Evolutionary conservation across 495 filamentous ascomycete species (phyloP).

Genomic region (Penicillium daleae): DNA sequence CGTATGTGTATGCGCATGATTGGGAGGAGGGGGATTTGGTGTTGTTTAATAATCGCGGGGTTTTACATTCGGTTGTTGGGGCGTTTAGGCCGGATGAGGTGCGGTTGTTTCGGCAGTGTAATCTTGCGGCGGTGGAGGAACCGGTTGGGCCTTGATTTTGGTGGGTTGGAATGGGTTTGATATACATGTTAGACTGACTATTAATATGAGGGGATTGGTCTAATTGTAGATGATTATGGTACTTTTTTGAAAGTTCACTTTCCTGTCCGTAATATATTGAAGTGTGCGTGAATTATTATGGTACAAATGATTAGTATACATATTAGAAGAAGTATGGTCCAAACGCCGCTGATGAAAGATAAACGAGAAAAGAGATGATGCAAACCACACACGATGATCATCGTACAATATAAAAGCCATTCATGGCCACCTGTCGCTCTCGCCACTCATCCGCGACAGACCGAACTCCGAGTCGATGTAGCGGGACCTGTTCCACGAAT

Average conservation of each 20-base stretch:
- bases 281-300: not conserved
- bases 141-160: slow-evolving; percentile 24
- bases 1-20: slow-evolving; percentile 71
- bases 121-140: slow-evolving; percentile 58
- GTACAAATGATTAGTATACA: slow-evolving; percentile 12
- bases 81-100: slow-evolving; percentile 73
- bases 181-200: no score
- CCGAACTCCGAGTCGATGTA: slow-evolving; percentile 60
- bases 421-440: slow-evolving; percentile 45
- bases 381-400: slow-evolving; percentile 7
- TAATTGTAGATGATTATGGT: not conserved
- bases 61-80: slow-evolving; percentile 73
- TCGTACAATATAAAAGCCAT: slow-evolving; percentile 48
- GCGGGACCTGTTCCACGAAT: slow-evolving; percentile 54
- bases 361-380: not conserved
- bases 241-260: no score
- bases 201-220: not conserved
- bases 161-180: no score
- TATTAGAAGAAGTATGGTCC: slow-evolving; percentile 6
- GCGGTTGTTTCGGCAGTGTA: slow-evolving; percentile 74
- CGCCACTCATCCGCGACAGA: slow-evolving; percentile 48
- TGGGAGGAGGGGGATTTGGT: slow-evolving; percentile 76
- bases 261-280: not conserved
- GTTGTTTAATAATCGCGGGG: slow-evolving; percentile 73
- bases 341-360: not conserved